Percentiles rank a stretch among this genome's conserved stretches.
Evolutionary conservation across 192 early-diverging fungal genomes (phyloP).

Genomic region (Entomortierella beljakovae): DNA sequence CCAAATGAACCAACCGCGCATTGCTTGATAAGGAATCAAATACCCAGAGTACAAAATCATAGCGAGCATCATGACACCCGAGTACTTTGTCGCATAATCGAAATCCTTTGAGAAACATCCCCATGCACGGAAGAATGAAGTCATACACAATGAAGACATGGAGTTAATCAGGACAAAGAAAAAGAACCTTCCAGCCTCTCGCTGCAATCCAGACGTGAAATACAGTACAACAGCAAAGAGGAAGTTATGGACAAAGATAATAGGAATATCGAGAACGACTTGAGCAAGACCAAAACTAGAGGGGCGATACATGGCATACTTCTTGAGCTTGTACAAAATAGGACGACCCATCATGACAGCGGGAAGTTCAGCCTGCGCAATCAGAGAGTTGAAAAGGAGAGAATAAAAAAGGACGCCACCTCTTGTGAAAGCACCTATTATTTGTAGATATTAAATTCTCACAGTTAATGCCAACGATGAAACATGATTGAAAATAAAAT

Average conservation of each 20-base stretch:
- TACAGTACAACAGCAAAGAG: slow-evolving; percentile 69
- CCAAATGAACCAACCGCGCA: slow-evolving; percentile 75
- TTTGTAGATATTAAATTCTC: background rate
- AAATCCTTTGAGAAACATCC: slow-evolving; percentile 62
- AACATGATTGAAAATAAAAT: slow-evolving; percentile 69
- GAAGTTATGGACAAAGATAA: slow-evolving; percentile 62
- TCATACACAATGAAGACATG: slow-evolving; percentile 69
- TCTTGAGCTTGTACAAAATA: slow-evolving; percentile 71
- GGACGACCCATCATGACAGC: slow-evolving; percentile 76
- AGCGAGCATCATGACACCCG: slow-evolving; percentile 63
- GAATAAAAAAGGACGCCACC: slow-evolving; percentile 82
- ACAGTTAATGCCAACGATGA: too few species aligned
- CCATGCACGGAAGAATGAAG: slow-evolving; percentile 68
- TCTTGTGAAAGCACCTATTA: slow-evolving; percentile 79
- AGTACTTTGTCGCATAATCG: slow-evolving; percentile 62
- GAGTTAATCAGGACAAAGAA: slow-evolving; percentile 63
- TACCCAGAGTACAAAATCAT: slow-evolving; percentile 71
- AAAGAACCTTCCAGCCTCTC: slow-evolving; percentile 64
- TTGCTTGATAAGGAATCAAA: slow-evolving; percentile 65
- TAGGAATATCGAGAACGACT: slow-evolving; percentile 63
- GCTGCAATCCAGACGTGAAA: slow-evolving; percentile 69
- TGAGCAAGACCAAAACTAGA: slow-evolving; percentile 67
- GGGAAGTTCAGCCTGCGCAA: slow-evolving; percentile 76
- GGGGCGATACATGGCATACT: slow-evolving; percentile 69
- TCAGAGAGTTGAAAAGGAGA: slow-evolving; percentile 62